Evolutionary conservation across 2,329 filamentous ascomycete species (phyloP).

Genomic region (Botrytis pseudocinerea): DNA sequence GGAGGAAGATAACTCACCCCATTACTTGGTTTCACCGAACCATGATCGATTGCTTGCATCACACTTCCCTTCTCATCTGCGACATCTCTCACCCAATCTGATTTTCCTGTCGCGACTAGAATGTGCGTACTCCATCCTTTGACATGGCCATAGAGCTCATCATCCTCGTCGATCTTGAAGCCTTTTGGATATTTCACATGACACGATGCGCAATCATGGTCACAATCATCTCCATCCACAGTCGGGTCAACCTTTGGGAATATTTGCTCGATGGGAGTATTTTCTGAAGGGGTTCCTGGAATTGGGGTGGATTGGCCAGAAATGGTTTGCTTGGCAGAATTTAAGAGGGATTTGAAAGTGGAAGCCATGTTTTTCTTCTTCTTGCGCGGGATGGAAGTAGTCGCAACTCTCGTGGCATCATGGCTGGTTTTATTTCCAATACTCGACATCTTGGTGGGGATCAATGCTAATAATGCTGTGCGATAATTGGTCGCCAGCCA

Average conservation of each 20-base stretch:
- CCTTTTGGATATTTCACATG: slow-evolving; percentile 70
- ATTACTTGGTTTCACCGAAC: slow-evolving; percentile 60
- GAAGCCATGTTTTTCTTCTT: slow-evolving; percentile 33
- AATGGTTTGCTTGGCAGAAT: slow-evolving; percentile 34
- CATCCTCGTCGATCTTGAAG: slow-evolving; percentile 73
- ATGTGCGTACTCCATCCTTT: slow-evolving; percentile 88
- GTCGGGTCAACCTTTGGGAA: slow-evolving; percentile 75
- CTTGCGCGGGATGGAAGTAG: background rate
- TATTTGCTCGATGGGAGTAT: slow-evolving; percentile 45
- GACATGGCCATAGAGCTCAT: slow-evolving; percentile 80
- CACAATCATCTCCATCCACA: slow-evolving; percentile 84
- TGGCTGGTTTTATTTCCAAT: slow-evolving; percentile 13
- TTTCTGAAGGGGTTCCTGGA: slow-evolving; percentile 33
- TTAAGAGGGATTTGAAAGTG: slow-evolving; percentile 36
- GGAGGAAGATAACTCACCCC: slow-evolving; percentile 55
- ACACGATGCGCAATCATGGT: slow-evolving; percentile 83
- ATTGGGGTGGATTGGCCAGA: slow-evolving; percentile 33
- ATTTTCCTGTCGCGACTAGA: slow-evolving; percentile 91
- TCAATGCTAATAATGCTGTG: background rate
- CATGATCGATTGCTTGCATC: slow-evolving; percentile 70
- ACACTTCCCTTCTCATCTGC: slow-evolving; percentile 83
- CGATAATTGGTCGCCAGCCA: background rate
- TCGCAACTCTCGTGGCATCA: background rate
- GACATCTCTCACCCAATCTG: slow-evolving; percentile 90
- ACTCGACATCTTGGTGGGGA: slow-evolving; percentile 15